phyloP scores from a whole-genome alignment of 345 rosid genomes.

The Eucalyptus fibrosa region DNA sequence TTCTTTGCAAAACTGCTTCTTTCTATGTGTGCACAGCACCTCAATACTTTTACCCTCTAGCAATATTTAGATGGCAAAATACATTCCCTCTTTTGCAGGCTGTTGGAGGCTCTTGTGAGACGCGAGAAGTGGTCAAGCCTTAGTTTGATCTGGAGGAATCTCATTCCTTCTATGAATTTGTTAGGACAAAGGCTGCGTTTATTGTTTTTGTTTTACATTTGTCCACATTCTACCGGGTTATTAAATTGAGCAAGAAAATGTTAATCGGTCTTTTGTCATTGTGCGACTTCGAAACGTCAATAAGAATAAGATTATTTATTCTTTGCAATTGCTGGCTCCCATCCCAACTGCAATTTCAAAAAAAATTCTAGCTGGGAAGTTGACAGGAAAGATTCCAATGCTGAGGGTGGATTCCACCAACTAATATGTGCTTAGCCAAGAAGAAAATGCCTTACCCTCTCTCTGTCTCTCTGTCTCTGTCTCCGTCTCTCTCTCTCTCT shows the following conservation, averaged over 20 bases:
- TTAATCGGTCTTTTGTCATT: background rate
- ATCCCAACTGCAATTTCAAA: background rate
- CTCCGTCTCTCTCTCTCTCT: background rate
- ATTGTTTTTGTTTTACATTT: background rate
- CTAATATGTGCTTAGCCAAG: background rate
- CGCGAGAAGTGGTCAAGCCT: background rate
- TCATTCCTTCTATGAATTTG: background rate
- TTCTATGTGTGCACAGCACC: background rate
- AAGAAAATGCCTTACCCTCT: background rate
- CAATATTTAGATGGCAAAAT: background rate
- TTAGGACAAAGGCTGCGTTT: background rate
- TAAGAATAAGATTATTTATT: background rate
- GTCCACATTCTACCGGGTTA: background rate
- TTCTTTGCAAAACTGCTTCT: background rate
- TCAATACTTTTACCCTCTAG: background rate
- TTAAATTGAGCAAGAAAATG: background rate
- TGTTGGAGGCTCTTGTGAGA: background rate
- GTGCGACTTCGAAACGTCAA: background rate
- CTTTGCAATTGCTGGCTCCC: background rate
- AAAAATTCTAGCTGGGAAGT: background rate
- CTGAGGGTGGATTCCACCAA: background rate
- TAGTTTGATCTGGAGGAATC: background rate
- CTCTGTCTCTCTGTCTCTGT: too few species aligned
- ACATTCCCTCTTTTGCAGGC: background rate
- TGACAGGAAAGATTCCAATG: background rate